A percentile compares a stretch with the other conserved stretches of the same genome.
These are phyloP conservation scores for Gastrolobium villosum DNA, from an alignment of 306 rosid species.

Conservation along the genomic window DNA sequence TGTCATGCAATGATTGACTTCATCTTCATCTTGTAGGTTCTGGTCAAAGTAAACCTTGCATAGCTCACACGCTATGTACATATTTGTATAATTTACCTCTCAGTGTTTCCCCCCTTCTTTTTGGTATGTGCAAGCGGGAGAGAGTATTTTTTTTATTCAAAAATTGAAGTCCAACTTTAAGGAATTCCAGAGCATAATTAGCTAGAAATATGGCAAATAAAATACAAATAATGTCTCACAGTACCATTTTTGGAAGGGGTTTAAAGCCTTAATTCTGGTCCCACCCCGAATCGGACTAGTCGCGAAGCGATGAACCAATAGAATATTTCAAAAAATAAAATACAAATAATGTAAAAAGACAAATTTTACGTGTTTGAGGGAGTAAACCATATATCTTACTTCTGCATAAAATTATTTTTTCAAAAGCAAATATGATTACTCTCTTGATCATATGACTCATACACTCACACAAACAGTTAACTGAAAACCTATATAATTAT, in stretches of 20 bases:
- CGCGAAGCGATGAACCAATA: too few species aligned
- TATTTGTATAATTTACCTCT: slow-evolving; percentile 15
- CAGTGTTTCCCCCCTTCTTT: not conserved
- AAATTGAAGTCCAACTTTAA: slow-evolving; percentile 19
- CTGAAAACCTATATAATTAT: not conserved
- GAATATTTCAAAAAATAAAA: too few species aligned
- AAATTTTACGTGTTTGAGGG: not conserved
- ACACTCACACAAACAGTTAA: not conserved
- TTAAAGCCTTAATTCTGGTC: too few species aligned
- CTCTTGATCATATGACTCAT: not conserved
- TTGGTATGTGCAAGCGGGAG: not conserved
- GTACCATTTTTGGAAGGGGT: too few species aligned
- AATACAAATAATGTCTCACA: too few species aligned
- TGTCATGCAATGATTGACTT: slow-evolving; percentile 56
- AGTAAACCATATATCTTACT: not conserved
- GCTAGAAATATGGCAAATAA: slow-evolving; percentile 36
- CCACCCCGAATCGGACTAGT: too few species aligned
- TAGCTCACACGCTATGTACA: slow-evolving; percentile 45
- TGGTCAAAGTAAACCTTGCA: slow-evolving; percentile 54
- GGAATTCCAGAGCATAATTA: slow-evolving; percentile 39
- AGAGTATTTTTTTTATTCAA: not conserved
- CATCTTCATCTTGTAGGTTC: slow-evolving; percentile 46
- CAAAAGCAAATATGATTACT: not conserved
- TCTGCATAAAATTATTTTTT: not conserved
- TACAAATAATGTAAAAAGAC: slow-evolving; percentile 7